Base-by-base conservation (phyloP, 306 rosid genomes). In the Prunus salicina region DNA sequence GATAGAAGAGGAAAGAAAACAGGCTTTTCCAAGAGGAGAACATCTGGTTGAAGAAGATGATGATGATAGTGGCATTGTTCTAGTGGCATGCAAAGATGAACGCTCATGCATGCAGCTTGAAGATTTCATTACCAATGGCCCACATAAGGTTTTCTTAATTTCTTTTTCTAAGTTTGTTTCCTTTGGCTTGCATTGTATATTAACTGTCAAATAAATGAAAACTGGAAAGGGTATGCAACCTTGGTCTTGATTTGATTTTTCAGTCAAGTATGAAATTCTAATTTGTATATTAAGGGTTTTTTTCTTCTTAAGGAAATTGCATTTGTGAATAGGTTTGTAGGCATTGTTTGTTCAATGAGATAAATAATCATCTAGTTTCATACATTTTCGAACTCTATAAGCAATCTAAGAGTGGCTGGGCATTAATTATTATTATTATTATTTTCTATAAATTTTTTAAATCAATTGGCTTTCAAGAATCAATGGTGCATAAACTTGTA, bases 1-100 rank as follows among this genome's bases (percentile, higher is more conserved):
- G 85, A 86, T 92, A 86, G 95, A 90, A 85, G 97, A 88, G 83
- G 97, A 90, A 77, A 89, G 91, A 55, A 84, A 64, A 78, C 83
- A 72, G 72, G 90, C 84, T 61, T 69, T 60, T 38, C 67, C 82
- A 73, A 72, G 84, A 57, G 98, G 85, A 72, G 91, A 87, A 71
- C 64, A 62, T 58, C 69, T 76, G 81, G 84, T 82, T 67, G 95
- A 78, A 81, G 95, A 78, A 81, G 87, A 81, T 78, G 88, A 87
- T 75, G 80, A 80, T 30, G 73, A 71, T 72, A 80, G 82, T 84
- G 95, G 91, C 75, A 86, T 92, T 80, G 95, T 94, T 69, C 80
- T 94, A 67, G 96, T 94, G 84, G 96, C 93, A 51, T 92, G 98
- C 84, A 94, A 94, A 88, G 98, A 92, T 86, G 98, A 94, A 81